These are phyloP conservation scores for Microsporum canis DNA, from an alignment of 2,329 filamentous ascomycete species.

Conservation along the genomic window DNA sequence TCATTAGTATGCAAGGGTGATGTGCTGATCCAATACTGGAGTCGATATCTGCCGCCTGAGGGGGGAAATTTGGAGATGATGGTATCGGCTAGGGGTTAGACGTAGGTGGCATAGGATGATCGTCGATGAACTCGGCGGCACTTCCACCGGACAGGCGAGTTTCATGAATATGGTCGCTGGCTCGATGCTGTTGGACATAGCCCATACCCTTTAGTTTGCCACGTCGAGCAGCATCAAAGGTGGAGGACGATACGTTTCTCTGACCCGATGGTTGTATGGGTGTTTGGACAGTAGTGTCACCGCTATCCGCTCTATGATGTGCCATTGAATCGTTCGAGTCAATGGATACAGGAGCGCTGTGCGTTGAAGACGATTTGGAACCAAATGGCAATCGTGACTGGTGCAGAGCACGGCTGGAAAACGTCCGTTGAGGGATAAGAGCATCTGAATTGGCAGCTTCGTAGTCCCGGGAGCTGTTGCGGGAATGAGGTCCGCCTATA, in stretches of 20 bases:
- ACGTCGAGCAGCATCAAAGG: conserved; percentile 20
- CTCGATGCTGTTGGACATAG: conserved; percentile 39
- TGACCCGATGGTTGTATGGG: neutral
- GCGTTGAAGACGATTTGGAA: conserved; percentile 26
- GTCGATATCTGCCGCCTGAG: neutral
- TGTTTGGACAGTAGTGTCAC: conserved; percentile 15
- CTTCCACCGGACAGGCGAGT: conserved; percentile 29
- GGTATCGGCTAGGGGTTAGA: neutral
- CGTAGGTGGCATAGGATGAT: neutral
- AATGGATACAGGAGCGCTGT: conserved; percentile 27
- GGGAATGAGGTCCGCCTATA: conserved; percentile 11
- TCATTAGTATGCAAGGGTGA: conserved; percentile 14
- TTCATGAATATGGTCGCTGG: conserved; percentile 39
- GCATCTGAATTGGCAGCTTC: neutral
- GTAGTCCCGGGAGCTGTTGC: conserved; percentile 7
- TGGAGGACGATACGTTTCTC: conserved; percentile 7
- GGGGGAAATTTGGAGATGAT: neutral
- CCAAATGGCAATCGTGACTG: conserved; percentile 32
- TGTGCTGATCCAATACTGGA: conserved; percentile 15
- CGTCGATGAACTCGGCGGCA: conserved; percentile 20
- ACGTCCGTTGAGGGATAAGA: neutral
- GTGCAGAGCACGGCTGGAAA: neutral
- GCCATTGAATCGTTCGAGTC: conserved; percentile 31
- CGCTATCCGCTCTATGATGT: conserved; percentile 18
- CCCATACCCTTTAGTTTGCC: conserved; percentile 37